Conservation (phyloP, 331 rosid genomes). For the Pyracantha coccinea region DNA sequence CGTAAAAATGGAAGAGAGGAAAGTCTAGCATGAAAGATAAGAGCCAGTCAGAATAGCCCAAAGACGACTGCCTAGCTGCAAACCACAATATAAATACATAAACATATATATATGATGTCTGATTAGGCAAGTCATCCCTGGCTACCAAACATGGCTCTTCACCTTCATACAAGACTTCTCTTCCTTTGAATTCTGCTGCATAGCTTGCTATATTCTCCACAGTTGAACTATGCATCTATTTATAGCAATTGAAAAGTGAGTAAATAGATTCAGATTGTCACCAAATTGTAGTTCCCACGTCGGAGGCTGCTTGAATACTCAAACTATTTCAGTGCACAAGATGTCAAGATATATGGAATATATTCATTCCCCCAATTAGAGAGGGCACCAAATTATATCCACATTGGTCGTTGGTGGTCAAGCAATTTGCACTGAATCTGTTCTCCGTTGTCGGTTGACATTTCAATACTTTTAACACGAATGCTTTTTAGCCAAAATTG, state of each 20-base stretch:
- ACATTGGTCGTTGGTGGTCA: too few relatives aligned
- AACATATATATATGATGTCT: neutral
- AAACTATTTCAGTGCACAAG: too few relatives aligned
- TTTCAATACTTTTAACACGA: too few relatives aligned
- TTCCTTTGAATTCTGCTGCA: slow-evolving; percentile 13
- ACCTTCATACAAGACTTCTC: slow-evolving; percentile 57
- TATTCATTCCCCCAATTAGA: too few relatives aligned
- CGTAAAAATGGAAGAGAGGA: slow-evolving; percentile 30
- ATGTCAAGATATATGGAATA: too few relatives aligned
- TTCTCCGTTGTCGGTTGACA: too few relatives aligned
- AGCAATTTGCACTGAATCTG: too few relatives aligned
- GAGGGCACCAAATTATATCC: too few relatives aligned
- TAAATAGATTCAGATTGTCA: neutral
- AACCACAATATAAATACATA: too few relatives aligned
- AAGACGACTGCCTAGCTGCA: slow-evolving; percentile 10
- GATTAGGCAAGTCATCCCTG: slow-evolving; percentile 28
- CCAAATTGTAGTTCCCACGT: neutral
- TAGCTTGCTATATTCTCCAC: neutral
- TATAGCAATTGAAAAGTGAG: slow-evolving; percentile 21
- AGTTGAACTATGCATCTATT: slow-evolving; percentile 2
- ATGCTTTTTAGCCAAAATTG: too few relatives aligned
- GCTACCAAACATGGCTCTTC: slow-evolving; percentile 47
- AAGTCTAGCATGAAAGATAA: slow-evolving; percentile 48
- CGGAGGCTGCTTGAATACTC: too few relatives aligned
- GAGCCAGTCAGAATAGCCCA: slow-evolving; percentile 43